phyloP scores from a whole-genome alignment of 2,329 filamentous ascomycete genomes.

The Cytospora schulzeri region DNA sequence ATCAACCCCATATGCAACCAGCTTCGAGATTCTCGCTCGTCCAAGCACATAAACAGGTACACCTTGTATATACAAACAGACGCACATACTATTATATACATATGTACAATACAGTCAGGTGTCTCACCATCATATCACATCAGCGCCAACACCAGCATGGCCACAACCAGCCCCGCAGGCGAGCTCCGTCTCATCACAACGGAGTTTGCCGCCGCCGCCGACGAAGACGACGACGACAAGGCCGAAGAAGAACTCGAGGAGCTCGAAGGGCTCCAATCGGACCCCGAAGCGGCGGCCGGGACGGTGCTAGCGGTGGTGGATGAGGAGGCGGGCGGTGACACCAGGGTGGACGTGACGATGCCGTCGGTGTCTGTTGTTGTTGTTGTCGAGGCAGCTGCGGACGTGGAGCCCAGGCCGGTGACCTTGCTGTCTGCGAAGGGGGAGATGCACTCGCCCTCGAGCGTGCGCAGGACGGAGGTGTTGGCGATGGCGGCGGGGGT shows the following conservation, averaged over 20 bases:
- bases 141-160: constrained; percentile 18
- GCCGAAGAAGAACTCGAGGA: background rate
- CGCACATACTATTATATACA: background rate
- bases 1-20: background rate
- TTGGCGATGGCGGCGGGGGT: constrained; percentile 44
- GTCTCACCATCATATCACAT: background rate
- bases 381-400: constrained; percentile 3
- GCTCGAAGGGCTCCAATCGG: background rate
- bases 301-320: background rate
- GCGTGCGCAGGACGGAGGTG: constrained; percentile 33
- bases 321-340: background rate
- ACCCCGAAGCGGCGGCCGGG: constrained; percentile 4
- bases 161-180: constrained; percentile 18
- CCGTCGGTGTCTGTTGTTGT: constrained; percentile 4
- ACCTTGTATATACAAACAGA: background rate
- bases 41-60: background rate
- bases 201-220: constrained; percentile 19
- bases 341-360: background rate
- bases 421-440: background rate
- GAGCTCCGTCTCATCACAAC: constrained; percentile 8
- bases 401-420: constrained; percentile 1
- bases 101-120: background rate
- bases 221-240: constrained; percentile 12
- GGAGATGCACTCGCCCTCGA: constrained; percentile 32
- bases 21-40: background rate